These are phyloP conservation scores for Arthrobotrys conoides DNA, from an alignment of 2,329 filamentous ascomycete genomes.

Conservation along the genomic window DNA sequence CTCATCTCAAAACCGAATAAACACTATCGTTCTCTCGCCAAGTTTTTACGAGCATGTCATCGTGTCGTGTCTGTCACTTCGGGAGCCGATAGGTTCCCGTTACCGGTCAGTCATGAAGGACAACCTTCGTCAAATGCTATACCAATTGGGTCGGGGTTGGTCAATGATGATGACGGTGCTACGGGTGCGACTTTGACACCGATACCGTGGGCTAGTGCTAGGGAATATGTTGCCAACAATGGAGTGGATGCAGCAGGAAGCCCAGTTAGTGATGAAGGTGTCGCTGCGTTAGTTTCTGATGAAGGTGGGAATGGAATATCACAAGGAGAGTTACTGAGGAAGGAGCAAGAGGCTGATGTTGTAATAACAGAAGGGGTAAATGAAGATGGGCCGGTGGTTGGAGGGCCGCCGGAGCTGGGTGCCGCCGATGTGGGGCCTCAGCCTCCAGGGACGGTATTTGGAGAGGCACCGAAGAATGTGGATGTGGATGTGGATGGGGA, in stretches of 20 bases:
- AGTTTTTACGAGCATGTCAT: conserved; percentile 91
- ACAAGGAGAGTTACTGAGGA: conserved; percentile 86
- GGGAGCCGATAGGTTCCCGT: conserved; percentile 82
- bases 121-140: conserved; percentile 72
- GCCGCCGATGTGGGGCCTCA: conserved; percentile 88
- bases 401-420: conserved; percentile 87
- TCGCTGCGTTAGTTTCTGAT: conserved; percentile 57
- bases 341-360: conserved; percentile 86
- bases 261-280: conserved; percentile 29
- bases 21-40: conserved; percentile 84
- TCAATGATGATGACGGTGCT: conserved; percentile 82
- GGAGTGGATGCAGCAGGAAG: conserved; percentile 42
- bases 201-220: conserved; percentile 79
- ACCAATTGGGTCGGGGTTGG: conserved; percentile 69
- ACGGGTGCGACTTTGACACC: conserved; percentile 93
- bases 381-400: conserved; percentile 76
- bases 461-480: conserved; percentile 25
- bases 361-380: conserved; percentile 76
- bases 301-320: conserved; percentile 72
- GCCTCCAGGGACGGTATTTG: conserved; percentile 65
- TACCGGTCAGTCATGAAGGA: conserved; percentile 76
- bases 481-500: conserved; percentile 53
- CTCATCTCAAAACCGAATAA: conserved; percentile 81
- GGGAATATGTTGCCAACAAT: conserved; percentile 63
- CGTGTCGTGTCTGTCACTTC: conserved; percentile 92